Conservation (phyloP, 352 stramenopile species). For the Pythium vanterpoolii region DNA sequence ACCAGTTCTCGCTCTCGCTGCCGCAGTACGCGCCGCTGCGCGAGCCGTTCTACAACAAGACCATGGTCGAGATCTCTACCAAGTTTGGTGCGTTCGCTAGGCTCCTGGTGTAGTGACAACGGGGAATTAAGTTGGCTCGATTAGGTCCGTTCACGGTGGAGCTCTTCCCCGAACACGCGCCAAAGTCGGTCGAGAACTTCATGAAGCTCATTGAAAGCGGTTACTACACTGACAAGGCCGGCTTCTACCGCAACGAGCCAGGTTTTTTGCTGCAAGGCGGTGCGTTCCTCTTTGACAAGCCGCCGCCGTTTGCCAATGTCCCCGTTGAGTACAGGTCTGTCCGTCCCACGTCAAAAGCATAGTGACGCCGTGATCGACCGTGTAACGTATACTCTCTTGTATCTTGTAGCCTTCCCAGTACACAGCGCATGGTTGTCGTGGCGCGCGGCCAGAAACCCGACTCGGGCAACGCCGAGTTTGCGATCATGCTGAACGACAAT, state of each 20-base stretch:
- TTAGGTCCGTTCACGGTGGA: conserved; percentile 72
- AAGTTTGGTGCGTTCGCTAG: conserved; percentile 46
- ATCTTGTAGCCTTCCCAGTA: conserved; percentile 50
- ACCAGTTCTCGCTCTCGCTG: conserved; percentile 48
- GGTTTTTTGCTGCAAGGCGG: conserved; percentile 79
- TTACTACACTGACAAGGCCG: conserved; percentile 69
- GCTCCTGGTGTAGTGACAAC: not conserved
- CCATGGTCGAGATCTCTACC: conserved; percentile 78
- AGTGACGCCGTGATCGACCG: too few relatives aligned
- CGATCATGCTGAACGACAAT: conserved; percentile 86
- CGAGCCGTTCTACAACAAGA: conserved; percentile 73
- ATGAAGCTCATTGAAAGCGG: conserved; percentile 55
- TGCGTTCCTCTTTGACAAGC: conserved; percentile 67
- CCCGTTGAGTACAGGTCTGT: conserved; percentile 72
- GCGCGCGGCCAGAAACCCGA: conserved; percentile 62
- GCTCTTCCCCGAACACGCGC: conserved; percentile 74
- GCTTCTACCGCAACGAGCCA: conserved; percentile 85
- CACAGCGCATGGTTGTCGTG: conserved; percentile 80
- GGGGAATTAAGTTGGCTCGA: not conserved
- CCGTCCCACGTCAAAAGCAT: not conserved
- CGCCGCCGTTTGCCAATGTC: conserved; percentile 61
- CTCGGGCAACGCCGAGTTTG: conserved; percentile 80
- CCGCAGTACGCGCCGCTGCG: conserved; percentile 36
- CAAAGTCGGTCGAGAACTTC: conserved; percentile 71
- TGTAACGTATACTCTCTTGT: not conserved